Percentiles rank a stretch among this genome's conserved stretches.
Conservation (phyloP, 192 early-diverging fungal genomes). For the Backusella tuberculispora region DNA sequence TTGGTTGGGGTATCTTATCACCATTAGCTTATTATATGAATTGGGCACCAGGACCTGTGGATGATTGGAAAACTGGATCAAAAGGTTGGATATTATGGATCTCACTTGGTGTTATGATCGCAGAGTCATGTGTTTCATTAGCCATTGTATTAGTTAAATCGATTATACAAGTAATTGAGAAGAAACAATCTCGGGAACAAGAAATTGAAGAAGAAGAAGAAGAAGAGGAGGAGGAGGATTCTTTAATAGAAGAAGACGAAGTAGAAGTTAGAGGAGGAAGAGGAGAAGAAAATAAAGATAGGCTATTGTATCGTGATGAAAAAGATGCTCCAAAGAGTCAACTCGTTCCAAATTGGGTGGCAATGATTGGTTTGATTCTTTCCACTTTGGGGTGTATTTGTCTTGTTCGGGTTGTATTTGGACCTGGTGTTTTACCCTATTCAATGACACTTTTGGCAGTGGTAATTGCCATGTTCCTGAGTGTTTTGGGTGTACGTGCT, state of each 20-base stretch:
- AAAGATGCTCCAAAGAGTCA: slow-evolving; percentile 55
- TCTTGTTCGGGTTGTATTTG: slow-evolving; percentile 68
- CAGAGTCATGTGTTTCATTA: slow-evolving; percentile 69
- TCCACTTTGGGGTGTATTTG: slow-evolving; percentile 65
- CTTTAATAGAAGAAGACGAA: slow-evolving; percentile 21
- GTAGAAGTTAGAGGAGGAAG: slow-evolving; percentile 39
- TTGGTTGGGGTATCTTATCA: slow-evolving; percentile 78
- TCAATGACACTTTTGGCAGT: slow-evolving; percentile 72
- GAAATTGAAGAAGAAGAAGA: neutral
- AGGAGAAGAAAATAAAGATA: slow-evolving; percentile 10
- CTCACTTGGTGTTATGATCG: slow-evolving; percentile 79
- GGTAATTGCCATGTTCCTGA: slow-evolving; percentile 70
- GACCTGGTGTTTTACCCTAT: slow-evolving; percentile 58
- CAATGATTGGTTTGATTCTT: slow-evolving; percentile 64
- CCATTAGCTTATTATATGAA: slow-evolving; percentile 65
- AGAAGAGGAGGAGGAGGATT: neutral
- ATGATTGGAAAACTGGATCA: slow-evolving; percentile 69
- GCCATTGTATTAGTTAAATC: slow-evolving; percentile 49
- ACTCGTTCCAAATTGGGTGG: slow-evolving; percentile 65
- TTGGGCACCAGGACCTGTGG: slow-evolving; percentile 74
- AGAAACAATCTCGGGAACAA: neutral
- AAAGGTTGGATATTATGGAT: slow-evolving; percentile 84
- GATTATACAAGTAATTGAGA: slow-evolving; percentile 40
- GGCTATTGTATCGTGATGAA: slow-evolving; percentile 5
- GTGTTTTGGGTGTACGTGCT: slow-evolving; percentile 83